Percentiles rank a stretch among this genome's conserved stretches.
Evolutionary conservation across 768 basidiomycete species (phyloP).

Genomic region (Solioccasus polychromus): DNA sequence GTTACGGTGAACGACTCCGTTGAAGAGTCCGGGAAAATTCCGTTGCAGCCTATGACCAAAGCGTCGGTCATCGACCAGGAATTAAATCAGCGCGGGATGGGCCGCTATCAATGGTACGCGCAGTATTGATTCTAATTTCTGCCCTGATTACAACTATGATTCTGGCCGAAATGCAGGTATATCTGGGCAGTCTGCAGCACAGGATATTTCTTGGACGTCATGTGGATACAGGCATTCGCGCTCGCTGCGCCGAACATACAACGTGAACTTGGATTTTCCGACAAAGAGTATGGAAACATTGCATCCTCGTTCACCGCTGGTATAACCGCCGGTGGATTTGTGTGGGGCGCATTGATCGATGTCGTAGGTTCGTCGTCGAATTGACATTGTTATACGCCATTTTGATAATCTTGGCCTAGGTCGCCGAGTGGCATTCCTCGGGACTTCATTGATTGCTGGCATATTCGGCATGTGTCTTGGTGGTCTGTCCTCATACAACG

Average conservation of each 20-base stretch:
- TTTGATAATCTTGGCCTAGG: slow-evolving; percentile 8
- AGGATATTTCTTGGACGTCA: slow-evolving; percentile 8
- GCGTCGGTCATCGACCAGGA: slow-evolving; percentile 10
- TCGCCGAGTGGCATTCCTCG: slow-evolving; percentile 15
- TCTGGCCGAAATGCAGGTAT: slow-evolving; percentile 2
- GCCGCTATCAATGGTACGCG: slow-evolving; percentile 16
- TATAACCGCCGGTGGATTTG: slow-evolving; percentile 1
- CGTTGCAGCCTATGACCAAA: slow-evolving; percentile 3
- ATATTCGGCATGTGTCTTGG: slow-evolving; percentile 14
- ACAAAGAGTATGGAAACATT: slow-evolving; percentile 14
- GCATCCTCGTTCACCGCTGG: not conserved
- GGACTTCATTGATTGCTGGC: slow-evolving; percentile 13
- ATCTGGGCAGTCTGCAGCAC: slow-evolving; percentile 15
- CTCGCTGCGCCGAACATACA: slow-evolving; percentile 5
- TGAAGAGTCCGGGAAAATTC: too few relatives aligned
- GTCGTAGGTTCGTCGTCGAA: slow-evolving; percentile 18
- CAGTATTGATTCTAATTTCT: not conserved
- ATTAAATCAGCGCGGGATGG: slow-evolving; percentile 13
- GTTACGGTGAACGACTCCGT: too few relatives aligned
- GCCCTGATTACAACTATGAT: not conserved
- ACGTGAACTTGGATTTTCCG: slow-evolving; percentile 17
- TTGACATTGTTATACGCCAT: not conserved
- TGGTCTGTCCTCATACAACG: slow-evolving; percentile 9
- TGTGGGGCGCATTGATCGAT: slow-evolving; percentile 17
- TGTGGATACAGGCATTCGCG: slow-evolving; percentile 4